Percentiles rank a stretch among this genome's conserved stretches.
phyloP scores from a whole-genome alignment of 1,284 basidiomycete genomes.

The Pseudozyma sp. region DNA sequence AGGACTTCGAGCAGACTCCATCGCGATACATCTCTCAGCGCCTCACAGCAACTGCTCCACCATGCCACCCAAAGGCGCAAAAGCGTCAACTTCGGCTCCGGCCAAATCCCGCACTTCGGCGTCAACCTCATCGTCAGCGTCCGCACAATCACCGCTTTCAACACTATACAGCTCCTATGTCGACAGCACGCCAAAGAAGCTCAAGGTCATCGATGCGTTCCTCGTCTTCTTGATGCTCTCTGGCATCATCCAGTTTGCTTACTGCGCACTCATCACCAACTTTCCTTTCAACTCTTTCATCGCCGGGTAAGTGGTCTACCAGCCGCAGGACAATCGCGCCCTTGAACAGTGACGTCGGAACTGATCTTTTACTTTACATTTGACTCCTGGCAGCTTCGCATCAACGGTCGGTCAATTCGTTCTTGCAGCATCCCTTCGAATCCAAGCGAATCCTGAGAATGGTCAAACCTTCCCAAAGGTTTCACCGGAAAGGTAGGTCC shows the following conservation, averaged over 20 bases:
- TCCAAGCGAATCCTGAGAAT: constrained; percentile 90
- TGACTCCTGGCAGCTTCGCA: constrained; percentile 77
- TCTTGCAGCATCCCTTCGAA: constrained; percentile 87
- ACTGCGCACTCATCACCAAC: constrained; percentile 89
- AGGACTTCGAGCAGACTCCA: not conserved
- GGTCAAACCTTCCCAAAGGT: constrained; percentile 72
- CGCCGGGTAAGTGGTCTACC: constrained; percentile 78
- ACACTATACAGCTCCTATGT: constrained; percentile 81
- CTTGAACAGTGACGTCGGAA: not conserved
- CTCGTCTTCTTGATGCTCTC: constrained; percentile 91
- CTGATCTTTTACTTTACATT: not conserved
- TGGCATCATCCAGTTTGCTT: constrained; percentile 88
- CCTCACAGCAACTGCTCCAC: not conserved
- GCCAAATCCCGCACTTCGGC: constrained; percentile 21
- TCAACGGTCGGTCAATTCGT: constrained; percentile 97
- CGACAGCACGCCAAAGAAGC: constrained; percentile 80
- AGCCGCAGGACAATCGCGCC: not conserved
- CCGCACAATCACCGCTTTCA: constrained; percentile 29
- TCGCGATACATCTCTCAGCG: no score
- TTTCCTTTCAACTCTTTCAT: constrained; percentile 98
- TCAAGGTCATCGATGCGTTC: constrained; percentile 94
- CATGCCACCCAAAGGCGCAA: constrained; percentile 44
- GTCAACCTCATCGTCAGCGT: constrained; percentile 18
- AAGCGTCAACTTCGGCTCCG: constrained; percentile 18
- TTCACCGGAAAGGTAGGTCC: constrained; percentile 89